A percentile compares a stretch with the other conserved stretches of the same genome.
Conservation (phyloP, 2,329 filamentous ascomycete genomes). For the Clarireedia hainanense region DNA sequence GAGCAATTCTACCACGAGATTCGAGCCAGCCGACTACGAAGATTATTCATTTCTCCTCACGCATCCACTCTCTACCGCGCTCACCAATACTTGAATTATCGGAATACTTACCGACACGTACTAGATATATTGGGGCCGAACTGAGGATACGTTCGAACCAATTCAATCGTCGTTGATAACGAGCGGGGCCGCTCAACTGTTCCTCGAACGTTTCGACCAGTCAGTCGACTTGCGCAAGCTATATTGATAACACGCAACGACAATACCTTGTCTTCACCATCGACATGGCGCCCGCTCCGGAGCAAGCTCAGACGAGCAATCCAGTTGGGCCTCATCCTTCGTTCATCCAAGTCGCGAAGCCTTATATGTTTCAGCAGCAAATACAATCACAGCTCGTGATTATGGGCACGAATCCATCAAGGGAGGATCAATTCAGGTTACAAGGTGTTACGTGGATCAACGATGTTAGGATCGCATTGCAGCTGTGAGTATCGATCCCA, state of each 20-base stretch:
- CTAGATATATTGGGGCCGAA: no score
- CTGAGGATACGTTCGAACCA: no score
- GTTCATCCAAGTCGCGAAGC: slow-evolving; percentile 38
- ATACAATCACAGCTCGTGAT: slow-evolving; percentile 65
- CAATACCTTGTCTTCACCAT: not conserved
- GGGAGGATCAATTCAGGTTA: slow-evolving; percentile 72
- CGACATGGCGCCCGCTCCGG: slow-evolving; percentile 18
- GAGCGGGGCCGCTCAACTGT: no score
- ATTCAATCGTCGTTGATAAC: no score
- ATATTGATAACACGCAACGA: not conserved
- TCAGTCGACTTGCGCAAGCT: no score
- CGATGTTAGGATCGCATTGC: slow-evolving; percentile 68
- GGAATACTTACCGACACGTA: no score
- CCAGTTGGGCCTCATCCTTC: slow-evolving; percentile 26
- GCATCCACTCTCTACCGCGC: no score
- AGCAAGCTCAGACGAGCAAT: slow-evolving; percentile 1
- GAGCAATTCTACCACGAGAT: no score
- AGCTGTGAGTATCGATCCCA: slow-evolving; percentile 53
- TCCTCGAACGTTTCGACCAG: no score
- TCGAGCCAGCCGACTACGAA: no score
- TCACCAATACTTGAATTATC: no score
- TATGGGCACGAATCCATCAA: slow-evolving; percentile 63
- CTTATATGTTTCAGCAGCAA: slow-evolving; percentile 76
- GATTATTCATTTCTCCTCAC: no score
- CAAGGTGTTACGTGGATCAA: slow-evolving; percentile 89